Percentiles rank a stretch among this genome's conserved stretches.
Evolutionary conservation across 1,284 basidiomycete genomes (phyloP).

Genomic region (Paramarasmius palmivorus): DNA sequence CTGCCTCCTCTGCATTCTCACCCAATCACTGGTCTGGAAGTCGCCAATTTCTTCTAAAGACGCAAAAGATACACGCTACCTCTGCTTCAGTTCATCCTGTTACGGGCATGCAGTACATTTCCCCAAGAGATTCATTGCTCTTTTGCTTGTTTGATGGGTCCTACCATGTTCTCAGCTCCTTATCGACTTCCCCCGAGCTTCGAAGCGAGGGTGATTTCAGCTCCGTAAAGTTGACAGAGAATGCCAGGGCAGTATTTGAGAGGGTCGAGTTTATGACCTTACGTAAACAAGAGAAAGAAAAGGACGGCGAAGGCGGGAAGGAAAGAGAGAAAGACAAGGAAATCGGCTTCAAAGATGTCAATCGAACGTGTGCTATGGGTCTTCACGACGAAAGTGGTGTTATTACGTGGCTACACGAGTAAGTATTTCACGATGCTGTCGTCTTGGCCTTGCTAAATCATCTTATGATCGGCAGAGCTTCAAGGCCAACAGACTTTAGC

Average conservation of each 20-base stretch:
- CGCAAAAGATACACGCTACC: slow-evolving; percentile 52
- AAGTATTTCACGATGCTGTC: slow-evolving; percentile 26
- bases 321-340: slow-evolving; percentile 15
- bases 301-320: neutral
- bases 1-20: neutral
- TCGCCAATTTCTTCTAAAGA: slow-evolving; percentile 41
- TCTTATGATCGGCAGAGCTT: slow-evolving; percentile 38
- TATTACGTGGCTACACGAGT: slow-evolving; percentile 74
- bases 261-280: neutral
- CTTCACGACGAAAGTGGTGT: slow-evolving; percentile 43
- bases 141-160: slow-evolving; percentile 69
- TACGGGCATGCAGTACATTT: slow-evolving; percentile 58
- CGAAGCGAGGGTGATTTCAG: slow-evolving; percentile 20
- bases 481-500: slow-evolving; percentile 68
- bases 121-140: slow-evolving; percentile 49
- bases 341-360: slow-evolving; percentile 49
- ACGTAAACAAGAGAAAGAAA: neutral
- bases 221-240: slow-evolving; percentile 14
- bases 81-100: slow-evolving; percentile 57
- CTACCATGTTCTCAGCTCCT: slow-evolving; percentile 54
- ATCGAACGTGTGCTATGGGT: slow-evolving; percentile 55
- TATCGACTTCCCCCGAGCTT: slow-evolving; percentile 46
- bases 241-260: neutral
- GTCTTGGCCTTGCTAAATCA: slow-evolving; percentile 13
- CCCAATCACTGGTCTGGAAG: slow-evolving; percentile 44